Evolutionary conservation across 1,139 yeast genomes (phyloP).

Genomic region (Taphrina deformans): DNA sequence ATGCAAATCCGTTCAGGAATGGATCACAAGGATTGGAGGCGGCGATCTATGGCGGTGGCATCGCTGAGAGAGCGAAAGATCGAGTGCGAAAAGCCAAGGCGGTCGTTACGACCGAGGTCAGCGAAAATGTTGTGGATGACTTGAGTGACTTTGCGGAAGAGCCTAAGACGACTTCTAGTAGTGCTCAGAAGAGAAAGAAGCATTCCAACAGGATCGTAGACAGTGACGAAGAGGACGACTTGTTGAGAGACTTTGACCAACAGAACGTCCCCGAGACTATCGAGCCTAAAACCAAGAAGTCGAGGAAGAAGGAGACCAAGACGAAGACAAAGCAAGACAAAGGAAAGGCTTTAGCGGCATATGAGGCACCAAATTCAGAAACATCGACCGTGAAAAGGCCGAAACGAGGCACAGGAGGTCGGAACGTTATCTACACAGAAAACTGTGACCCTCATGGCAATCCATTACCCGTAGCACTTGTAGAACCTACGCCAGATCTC

Average conservation of each 20-base stretch:
- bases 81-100: background rate
- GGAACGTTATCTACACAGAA: background rate
- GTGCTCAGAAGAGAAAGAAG: background rate
- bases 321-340: background rate
- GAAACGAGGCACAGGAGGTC: background rate
- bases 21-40: background rate
- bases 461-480: background rate
- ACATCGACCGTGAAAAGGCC: background rate
- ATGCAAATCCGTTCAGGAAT: background rate
- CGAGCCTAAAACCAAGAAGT: background rate
- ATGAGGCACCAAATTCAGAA: background rate
- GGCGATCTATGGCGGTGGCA: background rate
- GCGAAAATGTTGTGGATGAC: background rate
- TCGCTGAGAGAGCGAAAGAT: conserved; percentile 13
- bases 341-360: conserved; percentile 8
- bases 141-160: background rate
- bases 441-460: background rate
- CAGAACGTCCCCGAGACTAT: background rate
- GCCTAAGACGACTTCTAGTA: background rate
- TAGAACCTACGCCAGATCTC: background rate
- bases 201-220: background rate
- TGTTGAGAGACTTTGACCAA: background rate
- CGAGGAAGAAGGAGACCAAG: background rate
- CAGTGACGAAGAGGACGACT: conserved; percentile 4
- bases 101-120: background rate